Conservation (phyloP, 192 early-diverging fungal genomes). For the Chytriomyces sp. region DNA sequence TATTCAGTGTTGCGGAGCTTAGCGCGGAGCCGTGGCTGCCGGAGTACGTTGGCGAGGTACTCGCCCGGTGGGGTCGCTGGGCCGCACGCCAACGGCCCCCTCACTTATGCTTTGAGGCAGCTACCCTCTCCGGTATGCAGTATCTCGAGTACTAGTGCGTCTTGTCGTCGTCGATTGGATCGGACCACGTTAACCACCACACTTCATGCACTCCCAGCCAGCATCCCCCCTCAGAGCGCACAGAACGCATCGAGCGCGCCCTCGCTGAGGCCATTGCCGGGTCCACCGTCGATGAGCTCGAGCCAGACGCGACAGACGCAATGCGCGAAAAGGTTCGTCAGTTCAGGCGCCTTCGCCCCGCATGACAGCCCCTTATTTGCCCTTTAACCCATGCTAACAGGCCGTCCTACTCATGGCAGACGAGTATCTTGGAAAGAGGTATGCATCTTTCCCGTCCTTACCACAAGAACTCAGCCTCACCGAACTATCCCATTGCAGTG, state of each 20-base stretch:
- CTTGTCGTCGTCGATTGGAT: background rate
- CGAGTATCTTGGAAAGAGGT: constrained; percentile 36
- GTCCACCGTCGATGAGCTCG: constrained; percentile 39
- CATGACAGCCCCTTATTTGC: background rate
- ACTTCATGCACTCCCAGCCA: background rate
- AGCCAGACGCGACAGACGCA: constrained; percentile 37
- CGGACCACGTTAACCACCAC: background rate
- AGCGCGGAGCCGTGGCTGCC: constrained; percentile 30
- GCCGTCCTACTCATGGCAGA: constrained; percentile 39
- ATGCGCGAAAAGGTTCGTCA: constrained; percentile 33
- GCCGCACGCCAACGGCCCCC: constrained; percentile 27
- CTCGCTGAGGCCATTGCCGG: constrained; percentile 39
- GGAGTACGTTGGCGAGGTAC: constrained; percentile 35
- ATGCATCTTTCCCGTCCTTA: background rate
- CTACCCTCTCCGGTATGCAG: constrained; percentile 31
- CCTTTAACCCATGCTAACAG: background rate
- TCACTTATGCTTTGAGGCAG: constrained; percentile 44
- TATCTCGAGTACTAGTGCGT: constrained; percentile 21
- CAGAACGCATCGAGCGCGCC: constrained; percentile 33
- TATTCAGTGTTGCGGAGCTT: constrained; percentile 31
- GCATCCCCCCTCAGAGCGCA: constrained; percentile 26
- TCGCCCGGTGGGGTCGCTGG: constrained; percentile 45
- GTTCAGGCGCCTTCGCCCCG: background rate
- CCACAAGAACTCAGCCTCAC: background rate
- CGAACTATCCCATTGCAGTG: background rate